These are phyloP conservation scores for Ascosphaera aggregata DNA, from an alignment of 2,329 filamentous ascomycete genomes.

Conservation along the genomic window DNA sequence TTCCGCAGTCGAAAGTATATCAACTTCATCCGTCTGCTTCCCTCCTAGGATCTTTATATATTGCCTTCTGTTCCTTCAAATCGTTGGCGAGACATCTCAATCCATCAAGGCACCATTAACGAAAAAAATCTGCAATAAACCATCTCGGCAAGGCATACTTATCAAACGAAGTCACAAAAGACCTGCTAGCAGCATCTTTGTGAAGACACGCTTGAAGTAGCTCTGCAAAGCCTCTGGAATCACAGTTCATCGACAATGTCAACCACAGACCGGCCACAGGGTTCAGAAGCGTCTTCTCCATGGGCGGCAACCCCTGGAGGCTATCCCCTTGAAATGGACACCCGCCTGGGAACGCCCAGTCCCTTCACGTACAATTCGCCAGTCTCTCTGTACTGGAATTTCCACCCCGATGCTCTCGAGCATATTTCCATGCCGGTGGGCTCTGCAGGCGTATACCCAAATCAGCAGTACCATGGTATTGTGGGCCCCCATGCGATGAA, in stretches of 20 bases:
- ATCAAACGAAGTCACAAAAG: too few species aligned
- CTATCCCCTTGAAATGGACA: neutral
- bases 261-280: neutral
- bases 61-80: neutral
- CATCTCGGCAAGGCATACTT: neutral
- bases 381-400: neutral
- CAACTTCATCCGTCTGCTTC: neutral
- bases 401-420: neutral
- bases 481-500: neutral
- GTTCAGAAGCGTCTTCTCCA: neutral
- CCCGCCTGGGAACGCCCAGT: neutral
- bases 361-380: neutral
- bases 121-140: neutral
- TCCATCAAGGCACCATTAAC: neutral
- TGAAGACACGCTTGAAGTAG: too few species aligned
- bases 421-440: neutral
- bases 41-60: neutral
- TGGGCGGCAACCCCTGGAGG: neutral
- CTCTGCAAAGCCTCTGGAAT: too few species aligned
- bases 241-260: neutral
- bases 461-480: neutral
- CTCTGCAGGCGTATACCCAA: neutral
- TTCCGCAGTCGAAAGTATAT: neutral
- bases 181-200: too few species aligned
- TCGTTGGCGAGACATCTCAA: neutral